phyloP scores from a whole-genome alignment of 176 grass and related monocot genomes.

The Tillandsia fasciculata region DNA sequence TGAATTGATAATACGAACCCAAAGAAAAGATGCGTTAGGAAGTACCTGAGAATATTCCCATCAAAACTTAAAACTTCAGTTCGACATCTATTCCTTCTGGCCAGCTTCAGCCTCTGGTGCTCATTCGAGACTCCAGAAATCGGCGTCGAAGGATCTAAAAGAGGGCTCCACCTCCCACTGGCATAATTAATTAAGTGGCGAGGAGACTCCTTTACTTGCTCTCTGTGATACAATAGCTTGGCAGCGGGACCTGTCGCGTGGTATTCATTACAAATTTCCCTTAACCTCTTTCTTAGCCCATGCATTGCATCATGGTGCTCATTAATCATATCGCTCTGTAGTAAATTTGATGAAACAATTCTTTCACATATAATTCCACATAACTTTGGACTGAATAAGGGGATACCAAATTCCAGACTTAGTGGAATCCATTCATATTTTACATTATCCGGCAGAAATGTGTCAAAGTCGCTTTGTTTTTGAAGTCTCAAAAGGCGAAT shows the following conservation, averaged over 20 bases:
- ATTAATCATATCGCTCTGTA: slow-evolving; percentile 61
- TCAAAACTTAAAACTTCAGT: slow-evolving; percentile 89
- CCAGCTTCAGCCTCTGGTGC: slow-evolving; percentile 57
- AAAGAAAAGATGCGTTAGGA: slow-evolving; percentile 15
- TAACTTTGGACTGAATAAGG: slow-evolving; percentile 81
- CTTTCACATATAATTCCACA: slow-evolving; percentile 81
- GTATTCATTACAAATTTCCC: slow-evolving; percentile 79
- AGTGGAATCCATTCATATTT: slow-evolving; percentile 89
- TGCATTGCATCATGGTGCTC: slow-evolving; percentile 77
- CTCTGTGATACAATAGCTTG: slow-evolving; percentile 63
- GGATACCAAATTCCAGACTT: slow-evolving; percentile 93
- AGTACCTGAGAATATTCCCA: slow-evolving; percentile 72
- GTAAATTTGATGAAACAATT: slow-evolving; percentile 49
- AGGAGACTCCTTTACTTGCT: slow-evolving; percentile 42
- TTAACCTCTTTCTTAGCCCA: slow-evolving; percentile 59
- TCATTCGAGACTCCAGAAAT: slow-evolving; percentile 31
- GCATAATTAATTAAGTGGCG: slow-evolving; percentile 57
- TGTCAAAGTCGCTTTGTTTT: slow-evolving; percentile 33
- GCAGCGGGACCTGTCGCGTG: slow-evolving; percentile 80
- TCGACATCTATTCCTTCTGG: slow-evolving; percentile 39
- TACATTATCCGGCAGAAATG: slow-evolving; percentile 30
- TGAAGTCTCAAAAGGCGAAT: slow-evolving; percentile 81
- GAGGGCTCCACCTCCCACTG: slow-evolving; percentile 66
- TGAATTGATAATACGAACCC: no score
- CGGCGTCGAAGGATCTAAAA: slow-evolving; percentile 46